phyloP scores from a whole-genome alignment of 1,139 yeast species.

The Kluyveromyces marxianus region DNA sequence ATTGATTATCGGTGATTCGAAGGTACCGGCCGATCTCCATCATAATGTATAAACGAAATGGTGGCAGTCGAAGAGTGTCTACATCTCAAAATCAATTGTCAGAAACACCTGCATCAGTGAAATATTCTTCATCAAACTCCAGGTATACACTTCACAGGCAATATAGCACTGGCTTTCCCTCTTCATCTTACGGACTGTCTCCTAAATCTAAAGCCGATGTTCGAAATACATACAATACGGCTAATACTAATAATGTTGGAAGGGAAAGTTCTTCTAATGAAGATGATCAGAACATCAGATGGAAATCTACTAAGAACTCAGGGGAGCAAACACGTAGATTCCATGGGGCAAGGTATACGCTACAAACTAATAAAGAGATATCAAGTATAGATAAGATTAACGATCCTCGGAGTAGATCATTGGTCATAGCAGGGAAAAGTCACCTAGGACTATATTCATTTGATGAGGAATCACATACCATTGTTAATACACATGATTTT shows the following conservation, averaged over 20 bases:
- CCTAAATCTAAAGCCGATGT: constrained; percentile 1
- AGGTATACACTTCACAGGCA: constrained; percentile 1
- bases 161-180: background rate
- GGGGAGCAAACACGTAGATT: background rate
- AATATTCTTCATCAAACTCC: background rate
- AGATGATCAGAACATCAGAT: background rate
- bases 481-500: constrained; percentile 21
- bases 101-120: background rate
- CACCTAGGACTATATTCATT: constrained; percentile 27
- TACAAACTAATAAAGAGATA: constrained; percentile 20
- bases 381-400: constrained; percentile 29
- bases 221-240: background rate
- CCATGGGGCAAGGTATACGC: constrained; percentile 6
- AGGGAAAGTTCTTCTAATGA: constrained; percentile 1
- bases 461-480: constrained; percentile 16
- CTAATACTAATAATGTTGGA: background rate
- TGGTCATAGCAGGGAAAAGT: constrained; percentile 29
- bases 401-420: constrained; percentile 18
- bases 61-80: background rate
- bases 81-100: background rate
- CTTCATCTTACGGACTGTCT: constrained; percentile 2
- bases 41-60: background rate
- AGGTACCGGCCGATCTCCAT: background rate
- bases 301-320: background rate
- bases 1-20: background rate